Percentiles rank a stretch among this genome's conserved stretches.
phyloP scores from a whole-genome alignment of 148 eudicot species.

The Mesembryanthemum crystallinum region DNA sequence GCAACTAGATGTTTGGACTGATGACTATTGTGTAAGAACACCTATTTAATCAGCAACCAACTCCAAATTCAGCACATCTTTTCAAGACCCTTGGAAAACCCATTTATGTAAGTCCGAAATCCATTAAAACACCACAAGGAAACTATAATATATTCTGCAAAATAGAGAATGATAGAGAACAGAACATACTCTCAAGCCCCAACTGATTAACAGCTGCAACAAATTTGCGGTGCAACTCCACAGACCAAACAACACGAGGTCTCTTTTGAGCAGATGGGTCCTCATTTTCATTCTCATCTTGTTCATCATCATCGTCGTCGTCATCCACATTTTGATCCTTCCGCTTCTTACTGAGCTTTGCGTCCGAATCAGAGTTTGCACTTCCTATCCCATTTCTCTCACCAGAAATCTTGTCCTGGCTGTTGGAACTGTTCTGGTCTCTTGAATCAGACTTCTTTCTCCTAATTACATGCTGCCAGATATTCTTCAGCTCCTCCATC shows the following conservation, averaged over 20 bases:
- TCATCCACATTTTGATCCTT: constrained; percentile 49
- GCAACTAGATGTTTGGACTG: neutral
- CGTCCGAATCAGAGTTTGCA: constrained; percentile 43
- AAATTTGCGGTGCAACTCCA: constrained; percentile 71
- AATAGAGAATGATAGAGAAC: constrained; percentile 17
- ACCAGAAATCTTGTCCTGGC: constrained; percentile 29
- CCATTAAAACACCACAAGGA: neutral
- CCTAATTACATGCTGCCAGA: constrained; percentile 68
- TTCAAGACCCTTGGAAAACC: neutral
- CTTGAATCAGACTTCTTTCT: constrained; percentile 40
- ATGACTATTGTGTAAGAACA: neutral
- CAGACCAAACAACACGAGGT: constrained; percentile 73
- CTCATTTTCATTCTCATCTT: constrained; percentile 45
- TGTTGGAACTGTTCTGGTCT: constrained; percentile 35
- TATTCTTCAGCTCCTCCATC: constrained; percentile 61
- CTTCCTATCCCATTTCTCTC: constrained; percentile 32
- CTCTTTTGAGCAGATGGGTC: constrained; percentile 58
- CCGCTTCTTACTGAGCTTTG: constrained; percentile 39
- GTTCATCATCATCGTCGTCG: constrained; percentile 37
- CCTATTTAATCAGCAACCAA: neutral
- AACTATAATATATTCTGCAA: neutral
- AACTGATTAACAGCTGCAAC: constrained; percentile 69
- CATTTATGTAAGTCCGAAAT: neutral
- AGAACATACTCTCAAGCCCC: constrained; percentile 59
- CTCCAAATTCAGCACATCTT: neutral